phyloP scores from a whole-genome alignment of 768 basidiomycete species.

The Mycena albidolilacea region DNA sequence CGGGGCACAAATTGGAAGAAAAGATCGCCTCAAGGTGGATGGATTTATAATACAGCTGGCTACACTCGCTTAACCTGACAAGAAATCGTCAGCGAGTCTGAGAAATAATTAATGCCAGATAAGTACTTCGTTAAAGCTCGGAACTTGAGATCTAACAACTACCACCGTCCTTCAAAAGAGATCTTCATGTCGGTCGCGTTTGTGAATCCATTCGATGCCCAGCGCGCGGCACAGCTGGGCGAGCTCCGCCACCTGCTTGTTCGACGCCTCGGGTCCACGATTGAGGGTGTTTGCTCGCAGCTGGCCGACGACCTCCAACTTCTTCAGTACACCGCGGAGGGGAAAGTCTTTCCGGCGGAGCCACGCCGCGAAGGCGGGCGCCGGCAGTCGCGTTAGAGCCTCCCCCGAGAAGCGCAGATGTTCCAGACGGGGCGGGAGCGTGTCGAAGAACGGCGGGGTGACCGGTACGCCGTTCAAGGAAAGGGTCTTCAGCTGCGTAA shows the following conservation, averaged over 20 bases:
- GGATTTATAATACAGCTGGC: no score
- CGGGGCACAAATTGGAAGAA: no score
- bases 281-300: not conserved
- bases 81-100: no score
- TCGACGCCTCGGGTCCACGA: slow-evolving; percentile 13
- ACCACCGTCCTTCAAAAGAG: not conserved
- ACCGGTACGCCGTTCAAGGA: slow-evolving; percentile 32
- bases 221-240: slow-evolving; percentile 20
- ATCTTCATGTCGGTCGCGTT: not conserved
- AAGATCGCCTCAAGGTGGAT: no score
- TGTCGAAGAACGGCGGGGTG: slow-evolving; percentile 25
- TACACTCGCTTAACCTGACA: no score
- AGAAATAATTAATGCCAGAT: no score
- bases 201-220: slow-evolving; percentile 27
- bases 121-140: no score
- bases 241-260: slow-evolving; percentile 24
- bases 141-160: no score
- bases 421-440: slow-evolving; percentile 24
- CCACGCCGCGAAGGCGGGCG: slow-evolving; percentile 18
- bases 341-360: slow-evolving; percentile 16
- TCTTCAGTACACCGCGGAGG: slow-evolving; percentile 32
- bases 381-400: slow-evolving; percentile 12
- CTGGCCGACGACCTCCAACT: slow-evolving; percentile 25
- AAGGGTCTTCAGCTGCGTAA: slow-evolving; percentile 24
- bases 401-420: slow-evolving; percentile 27